Conservation (phyloP, 1,139 yeast species). For the Citeromyces siamensis region DNA sequence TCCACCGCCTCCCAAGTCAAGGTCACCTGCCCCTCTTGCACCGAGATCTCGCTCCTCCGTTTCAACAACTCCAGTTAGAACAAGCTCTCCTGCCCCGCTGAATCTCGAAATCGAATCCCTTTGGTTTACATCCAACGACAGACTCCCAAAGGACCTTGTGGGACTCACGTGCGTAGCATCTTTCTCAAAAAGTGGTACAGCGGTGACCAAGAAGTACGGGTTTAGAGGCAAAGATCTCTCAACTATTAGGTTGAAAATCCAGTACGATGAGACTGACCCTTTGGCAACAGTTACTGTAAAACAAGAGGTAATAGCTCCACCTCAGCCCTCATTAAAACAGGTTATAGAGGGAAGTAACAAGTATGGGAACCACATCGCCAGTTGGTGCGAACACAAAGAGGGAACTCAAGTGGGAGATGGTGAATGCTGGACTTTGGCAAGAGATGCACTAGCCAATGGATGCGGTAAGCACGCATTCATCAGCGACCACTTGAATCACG, state of each 20-base stretch:
- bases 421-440: constrained; percentile 73
- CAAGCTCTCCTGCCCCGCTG: background rate
- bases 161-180: constrained; percentile 4
- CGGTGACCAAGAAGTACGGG: background rate
- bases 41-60: background rate
- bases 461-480: constrained; percentile 55
- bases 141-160: background rate
- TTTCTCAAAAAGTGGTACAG: background rate
- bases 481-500: constrained; percentile 42
- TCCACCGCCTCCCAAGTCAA: background rate
- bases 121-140: constrained; percentile 1
- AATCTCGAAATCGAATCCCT: constrained; percentile 2
- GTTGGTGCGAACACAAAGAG: constrained; percentile 45
- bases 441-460: constrained; percentile 44
- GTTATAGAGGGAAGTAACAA: constrained; percentile 27
- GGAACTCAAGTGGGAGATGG: constrained; percentile 56
- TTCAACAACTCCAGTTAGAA: background rate
- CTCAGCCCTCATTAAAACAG: constrained; percentile 25
- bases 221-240: constrained; percentile 41
- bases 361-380: constrained; percentile 44
- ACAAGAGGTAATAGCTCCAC: constrained; percentile 35
- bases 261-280: constrained; percentile 28
- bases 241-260: constrained; percentile 29
- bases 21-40: background rate
- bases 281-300: constrained; percentile 17